A percentile compares a stretch with the other conserved stretches of the same genome.
Evolutionary conservation across 139 green algal genomes (phyloP).

Genomic region (Choricystis sp.): DNA sequence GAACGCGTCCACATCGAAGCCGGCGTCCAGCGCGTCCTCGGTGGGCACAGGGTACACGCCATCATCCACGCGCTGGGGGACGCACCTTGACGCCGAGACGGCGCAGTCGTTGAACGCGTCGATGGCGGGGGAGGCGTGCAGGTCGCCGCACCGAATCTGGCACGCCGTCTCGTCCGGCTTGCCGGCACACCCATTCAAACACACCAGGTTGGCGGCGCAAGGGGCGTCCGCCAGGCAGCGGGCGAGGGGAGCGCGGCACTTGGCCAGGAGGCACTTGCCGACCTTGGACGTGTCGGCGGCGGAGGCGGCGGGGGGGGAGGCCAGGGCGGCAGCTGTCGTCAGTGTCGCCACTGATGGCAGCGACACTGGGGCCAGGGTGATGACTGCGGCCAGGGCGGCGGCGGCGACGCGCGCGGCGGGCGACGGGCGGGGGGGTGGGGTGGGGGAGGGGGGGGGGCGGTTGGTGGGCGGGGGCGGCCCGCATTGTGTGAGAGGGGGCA

Average conservation of each 20-base stretch:
- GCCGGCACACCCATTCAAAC: conserved; percentile 59
- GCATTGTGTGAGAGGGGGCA: too few species aligned
- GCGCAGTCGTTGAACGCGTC: conserved; percentile 70
- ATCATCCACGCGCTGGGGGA: conserved; percentile 53
- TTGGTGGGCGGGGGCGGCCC: too few species aligned
- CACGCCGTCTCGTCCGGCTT: conserved; percentile 56
- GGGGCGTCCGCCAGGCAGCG: conserved; percentile 48
- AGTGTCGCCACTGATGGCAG: too few species aligned
- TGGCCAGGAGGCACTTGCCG: conserved; percentile 38
- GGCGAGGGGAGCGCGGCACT: conserved; percentile 47
- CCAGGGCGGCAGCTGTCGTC: too few species aligned
- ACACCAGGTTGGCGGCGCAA: conserved; percentile 68
- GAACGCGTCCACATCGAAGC: conserved; percentile 51
- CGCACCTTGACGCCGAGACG: conserved; percentile 68
- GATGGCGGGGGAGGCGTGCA: conserved; percentile 55
- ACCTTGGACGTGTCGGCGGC: conserved; percentile 27
- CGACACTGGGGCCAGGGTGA: too few species aligned
- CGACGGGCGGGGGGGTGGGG: too few species aligned
- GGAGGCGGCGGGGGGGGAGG: not conserved
- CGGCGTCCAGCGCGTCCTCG: conserved; percentile 23
- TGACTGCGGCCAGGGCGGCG: too few species aligned
- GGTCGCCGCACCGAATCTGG: conserved; percentile 70
- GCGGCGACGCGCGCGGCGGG: too few species aligned
- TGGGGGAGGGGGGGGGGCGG: too few species aligned
- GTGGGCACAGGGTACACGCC: conserved; percentile 27